Percentiles rank a stretch among this genome's conserved stretches.
These are phyloP conservation scores for Castanea mollissima DNA, from an alignment of 306 rosid genomes.

Conservation along the genomic window DNA sequence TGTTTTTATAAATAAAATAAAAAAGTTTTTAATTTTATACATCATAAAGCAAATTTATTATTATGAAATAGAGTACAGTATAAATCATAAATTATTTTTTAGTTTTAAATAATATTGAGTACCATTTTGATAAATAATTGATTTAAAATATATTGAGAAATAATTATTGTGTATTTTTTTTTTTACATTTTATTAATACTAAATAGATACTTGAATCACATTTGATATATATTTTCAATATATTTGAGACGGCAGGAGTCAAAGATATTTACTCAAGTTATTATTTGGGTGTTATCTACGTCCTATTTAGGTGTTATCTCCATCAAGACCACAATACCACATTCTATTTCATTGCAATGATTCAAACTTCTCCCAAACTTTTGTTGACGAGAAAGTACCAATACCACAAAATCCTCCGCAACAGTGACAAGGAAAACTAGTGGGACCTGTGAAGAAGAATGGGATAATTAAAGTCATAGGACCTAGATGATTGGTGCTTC, in stretches of 20 bases:
- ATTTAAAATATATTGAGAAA: too few species aligned
- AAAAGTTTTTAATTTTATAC: too few species aligned
- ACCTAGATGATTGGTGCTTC: background rate
- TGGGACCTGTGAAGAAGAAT: background rate
- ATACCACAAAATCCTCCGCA: background rate
- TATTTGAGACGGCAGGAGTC: background rate
- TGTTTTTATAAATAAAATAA: too few species aligned
- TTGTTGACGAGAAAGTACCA: background rate
- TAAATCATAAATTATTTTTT: too few species aligned
- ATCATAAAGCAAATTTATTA: too few species aligned
- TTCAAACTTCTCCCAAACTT: slow-evolving; percentile 16
- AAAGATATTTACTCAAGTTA: background rate
- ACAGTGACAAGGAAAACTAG: background rate
- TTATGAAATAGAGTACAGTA: too few species aligned
- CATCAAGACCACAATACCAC: background rate
- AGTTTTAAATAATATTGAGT: too few species aligned
- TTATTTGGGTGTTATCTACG: background rate
- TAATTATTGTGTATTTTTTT: too few species aligned
- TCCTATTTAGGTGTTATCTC: background rate
- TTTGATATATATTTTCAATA: background rate
- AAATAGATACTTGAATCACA: background rate
- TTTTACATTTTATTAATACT: too few species aligned
- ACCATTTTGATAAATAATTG: too few species aligned
- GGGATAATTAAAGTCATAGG: background rate
- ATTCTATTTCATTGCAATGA: background rate